Conservation (phyloP, 306 rosid species). For the Fragaria vesca region DNA sequence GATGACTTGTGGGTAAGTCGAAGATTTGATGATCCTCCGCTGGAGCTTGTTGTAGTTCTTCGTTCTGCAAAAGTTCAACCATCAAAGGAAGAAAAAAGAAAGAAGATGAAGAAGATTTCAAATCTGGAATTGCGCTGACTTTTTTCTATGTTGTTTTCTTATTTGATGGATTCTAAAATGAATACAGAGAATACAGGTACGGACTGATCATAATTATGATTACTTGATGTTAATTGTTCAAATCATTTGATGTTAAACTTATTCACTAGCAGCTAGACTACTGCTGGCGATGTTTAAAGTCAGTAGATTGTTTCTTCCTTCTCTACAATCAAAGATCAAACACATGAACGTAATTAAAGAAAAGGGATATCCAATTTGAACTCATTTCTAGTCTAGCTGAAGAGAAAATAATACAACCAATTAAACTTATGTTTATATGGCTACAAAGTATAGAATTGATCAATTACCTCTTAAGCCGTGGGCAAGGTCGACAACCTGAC, state of each 20-base stretch:
- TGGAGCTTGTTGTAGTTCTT: neutral
- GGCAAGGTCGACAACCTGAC: neutral
- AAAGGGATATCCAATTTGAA: neutral
- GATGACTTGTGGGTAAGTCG: neutral
- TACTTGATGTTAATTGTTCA: too few relatives aligned
- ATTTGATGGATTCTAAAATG: neutral
- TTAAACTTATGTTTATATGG: neutral
- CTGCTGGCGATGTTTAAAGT: neutral
- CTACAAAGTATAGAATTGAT: neutral
- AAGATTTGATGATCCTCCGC: neutral
- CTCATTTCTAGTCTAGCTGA: neutral
- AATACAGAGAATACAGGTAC: neutral
- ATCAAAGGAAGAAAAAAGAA: neutral
- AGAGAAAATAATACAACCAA: neutral
- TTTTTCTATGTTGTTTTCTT: neutral
- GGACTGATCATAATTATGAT: too few relatives aligned
- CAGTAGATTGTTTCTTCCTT: neutral
- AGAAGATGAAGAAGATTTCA: too few relatives aligned
- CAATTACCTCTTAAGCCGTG: neutral
- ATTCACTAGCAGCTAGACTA: too few relatives aligned
- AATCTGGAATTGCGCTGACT: neutral
- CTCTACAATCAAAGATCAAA: neutral
- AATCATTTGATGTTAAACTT: neutral
- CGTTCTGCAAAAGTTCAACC: neutral
- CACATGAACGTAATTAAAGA: neutral